phyloP scores from a whole-genome alignment of 768 basidiomycete genomes.

The Flagelloscypha sp. region DNA sequence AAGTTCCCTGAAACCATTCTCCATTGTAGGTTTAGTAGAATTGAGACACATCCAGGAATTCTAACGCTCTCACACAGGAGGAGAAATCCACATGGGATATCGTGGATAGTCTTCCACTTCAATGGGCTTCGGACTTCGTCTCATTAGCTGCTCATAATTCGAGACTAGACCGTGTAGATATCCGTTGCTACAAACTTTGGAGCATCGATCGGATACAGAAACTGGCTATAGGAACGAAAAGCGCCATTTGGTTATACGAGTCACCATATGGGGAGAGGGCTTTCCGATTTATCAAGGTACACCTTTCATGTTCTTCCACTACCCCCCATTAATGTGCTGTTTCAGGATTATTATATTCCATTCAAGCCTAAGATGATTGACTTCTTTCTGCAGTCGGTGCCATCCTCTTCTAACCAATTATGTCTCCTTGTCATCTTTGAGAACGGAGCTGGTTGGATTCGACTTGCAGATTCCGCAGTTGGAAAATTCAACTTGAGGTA shows the following conservation, averaged over 20 bases:
- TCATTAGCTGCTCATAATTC: conserved; percentile 66
- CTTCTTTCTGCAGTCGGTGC: conserved; percentile 73
- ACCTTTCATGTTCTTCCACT: conserved; percentile 4
- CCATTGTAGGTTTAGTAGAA: no score
- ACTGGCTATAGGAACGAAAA: conserved; percentile 74
- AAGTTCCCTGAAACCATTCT: no score
- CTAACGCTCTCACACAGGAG: no score
- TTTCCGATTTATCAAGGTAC: conserved; percentile 74
- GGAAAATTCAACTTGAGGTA: conserved; percentile 66
- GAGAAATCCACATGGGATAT: conserved; percentile 63
- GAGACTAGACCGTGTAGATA: conserved; percentile 46
- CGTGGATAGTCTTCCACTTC: conserved; percentile 61
- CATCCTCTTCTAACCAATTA: no score
- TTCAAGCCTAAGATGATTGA: conserved; percentile 52
- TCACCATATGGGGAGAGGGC: conserved; percentile 77
- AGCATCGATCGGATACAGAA: conserved; percentile 46
- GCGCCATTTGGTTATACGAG: conserved; percentile 67
- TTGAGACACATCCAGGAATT: no score
- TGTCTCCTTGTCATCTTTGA: conserved; percentile 77
- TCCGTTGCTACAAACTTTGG: conserved; percentile 65
- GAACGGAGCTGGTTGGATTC: conserved; percentile 81
- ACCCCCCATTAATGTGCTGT: no score
- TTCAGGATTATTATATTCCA: conserved; percentile 79
- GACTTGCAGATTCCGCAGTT: conserved; percentile 72
- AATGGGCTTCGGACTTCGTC: conserved; percentile 82